phyloP scores from a whole-genome alignment of 352 stramenopile genomes.

The Globisporangium yorkense region DNA sequence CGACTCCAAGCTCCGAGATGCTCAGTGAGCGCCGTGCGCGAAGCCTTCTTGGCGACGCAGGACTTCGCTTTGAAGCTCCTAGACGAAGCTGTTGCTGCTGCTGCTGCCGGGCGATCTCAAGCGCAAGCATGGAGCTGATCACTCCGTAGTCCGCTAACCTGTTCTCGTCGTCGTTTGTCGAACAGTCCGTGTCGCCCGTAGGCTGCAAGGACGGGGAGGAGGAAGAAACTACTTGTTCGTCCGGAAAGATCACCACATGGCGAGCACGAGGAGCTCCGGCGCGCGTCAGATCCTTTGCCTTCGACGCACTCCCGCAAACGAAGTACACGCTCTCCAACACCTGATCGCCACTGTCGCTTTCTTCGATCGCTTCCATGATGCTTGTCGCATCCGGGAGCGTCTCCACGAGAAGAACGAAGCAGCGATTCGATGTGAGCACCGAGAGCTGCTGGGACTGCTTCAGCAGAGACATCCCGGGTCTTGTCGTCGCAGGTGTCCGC shows the following conservation, averaged over 20 bases:
- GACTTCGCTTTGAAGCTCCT: constrained; percentile 1
- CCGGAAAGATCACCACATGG: constrained; percentile 25
- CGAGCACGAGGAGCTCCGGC: constrained; percentile 20
- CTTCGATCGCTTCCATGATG: constrained; percentile 16
- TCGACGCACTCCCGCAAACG: constrained; percentile 22
- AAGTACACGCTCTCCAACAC: constrained; percentile 27
- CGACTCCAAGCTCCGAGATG: constrained; percentile 3
- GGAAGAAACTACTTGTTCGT: neutral
- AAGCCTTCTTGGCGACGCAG: constrained; percentile 14
- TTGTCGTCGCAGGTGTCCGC: neutral
- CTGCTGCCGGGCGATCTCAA: constrained; percentile 22
- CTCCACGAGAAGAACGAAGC: constrained; percentile 15
- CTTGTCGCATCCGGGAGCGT: constrained; percentile 17
- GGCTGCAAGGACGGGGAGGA: neutral
- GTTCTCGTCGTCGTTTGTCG: constrained; percentile 18
- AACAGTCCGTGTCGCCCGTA: constrained; percentile 6
- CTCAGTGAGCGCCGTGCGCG: constrained; percentile 17
- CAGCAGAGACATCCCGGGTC: neutral
- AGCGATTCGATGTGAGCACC: neutral
- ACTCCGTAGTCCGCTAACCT: constrained; percentile 30
- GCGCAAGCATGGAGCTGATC: constrained; percentile 31
- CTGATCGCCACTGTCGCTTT: constrained; percentile 6
- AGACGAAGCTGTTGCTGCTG: neutral
- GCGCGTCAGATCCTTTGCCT: constrained; percentile 21
- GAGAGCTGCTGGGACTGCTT: constrained; percentile 2